Evolutionary conservation across 495 filamentous ascomycete species (phyloP), one percentile per base, ranked within the genome.

Genomic region (Aspergillus biplanus): DNA sequence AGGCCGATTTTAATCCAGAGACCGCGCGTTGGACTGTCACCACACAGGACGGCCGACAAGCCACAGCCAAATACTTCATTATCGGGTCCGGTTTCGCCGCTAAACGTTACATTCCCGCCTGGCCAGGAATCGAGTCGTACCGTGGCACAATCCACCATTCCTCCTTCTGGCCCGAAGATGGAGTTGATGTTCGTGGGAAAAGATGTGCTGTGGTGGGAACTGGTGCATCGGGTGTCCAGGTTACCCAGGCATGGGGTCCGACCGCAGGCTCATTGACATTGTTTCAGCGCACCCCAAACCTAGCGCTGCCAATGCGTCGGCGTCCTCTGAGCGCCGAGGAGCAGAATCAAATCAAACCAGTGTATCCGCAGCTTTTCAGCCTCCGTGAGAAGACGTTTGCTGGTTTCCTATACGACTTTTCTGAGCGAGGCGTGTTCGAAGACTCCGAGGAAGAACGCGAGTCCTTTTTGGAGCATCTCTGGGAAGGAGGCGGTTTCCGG

Each of bases 141-240:
- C 72, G 79, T 21, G 86, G 87, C 5, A 46, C 67, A 5, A 73
- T 86, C 4, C 73, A 85, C 61, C 86, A 90, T 59, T 80, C 86
- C 0, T 82, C 84, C 3, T 80, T 82, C 70, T 90, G 87, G 87
- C 86, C 86, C 0, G 74, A 82, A 13, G 69, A 80, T 6, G 68
- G 71, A 11, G 71, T 85, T 35, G 72, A 84, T 60, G 67, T 86
- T 7, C 68, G 67, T 16, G 74, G 74, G 48, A 87, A 88, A 68
- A 72, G 75, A 7, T 71, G 76, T 34, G 83, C 82, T 7, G 72
- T 88, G 46, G 82, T 90, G 18, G 87, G 87, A 8, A 89, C 87
- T 0, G 87, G 87, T 9, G 80, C 85, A 0, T 77, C 82, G 0
- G 86, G 85, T 0, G 80, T 89, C 0, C 87, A 90, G 58, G 73